phyloP scores from a whole-genome alignment of 1,139 yeast species.

The Saccharomyces hybrid region DNA sequence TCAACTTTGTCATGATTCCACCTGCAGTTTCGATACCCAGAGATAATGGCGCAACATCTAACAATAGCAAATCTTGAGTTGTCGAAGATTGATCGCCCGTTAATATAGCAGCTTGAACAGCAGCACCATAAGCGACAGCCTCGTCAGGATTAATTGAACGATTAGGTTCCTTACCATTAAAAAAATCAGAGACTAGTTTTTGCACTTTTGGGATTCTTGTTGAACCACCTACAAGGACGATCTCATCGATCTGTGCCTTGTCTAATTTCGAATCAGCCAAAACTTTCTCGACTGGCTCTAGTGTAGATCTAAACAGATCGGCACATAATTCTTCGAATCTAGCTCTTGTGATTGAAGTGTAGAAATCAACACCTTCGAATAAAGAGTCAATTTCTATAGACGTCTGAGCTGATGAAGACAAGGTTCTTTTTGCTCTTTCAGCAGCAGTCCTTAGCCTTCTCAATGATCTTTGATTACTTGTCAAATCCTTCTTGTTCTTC shows the following conservation, averaged over 20 bases:
- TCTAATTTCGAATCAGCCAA: conserved; percentile 70
- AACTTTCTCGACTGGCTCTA: conserved; percentile 79
- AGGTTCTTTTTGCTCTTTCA: conserved; percentile 84
- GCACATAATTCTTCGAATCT: conserved; percentile 84
- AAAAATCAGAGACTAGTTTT: conserved; percentile 76
- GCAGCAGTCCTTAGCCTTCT: conserved; percentile 86
- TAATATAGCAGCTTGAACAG: conserved; percentile 83
- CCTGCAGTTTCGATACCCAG: conserved; percentile 97
- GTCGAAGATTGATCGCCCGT: conserved; percentile 79
- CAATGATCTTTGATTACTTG: conserved; percentile 68
- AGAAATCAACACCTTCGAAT: conserved; percentile 74
- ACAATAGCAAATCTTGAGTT: conserved; percentile 77
- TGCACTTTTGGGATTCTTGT: conserved; percentile 91
- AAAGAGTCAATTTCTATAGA: conserved; percentile 79
- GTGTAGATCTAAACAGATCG: conserved; percentile 70
- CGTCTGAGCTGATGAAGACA: conserved; percentile 77
- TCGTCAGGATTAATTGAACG: conserved; percentile 75
- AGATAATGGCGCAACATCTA: conserved; percentile 92
- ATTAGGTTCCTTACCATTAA: conserved; percentile 83
- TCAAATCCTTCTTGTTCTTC: conserved; percentile 67
- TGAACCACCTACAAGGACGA: conserved; percentile 86
- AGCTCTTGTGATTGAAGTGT: conserved; percentile 76
- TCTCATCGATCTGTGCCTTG: conserved; percentile 73
- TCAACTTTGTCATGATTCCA: conserved; percentile 96
- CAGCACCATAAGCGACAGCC: conserved; percentile 71